phyloP scores from a whole-genome alignment of 441 rosid species.

The Corymbia citriodora region DNA sequence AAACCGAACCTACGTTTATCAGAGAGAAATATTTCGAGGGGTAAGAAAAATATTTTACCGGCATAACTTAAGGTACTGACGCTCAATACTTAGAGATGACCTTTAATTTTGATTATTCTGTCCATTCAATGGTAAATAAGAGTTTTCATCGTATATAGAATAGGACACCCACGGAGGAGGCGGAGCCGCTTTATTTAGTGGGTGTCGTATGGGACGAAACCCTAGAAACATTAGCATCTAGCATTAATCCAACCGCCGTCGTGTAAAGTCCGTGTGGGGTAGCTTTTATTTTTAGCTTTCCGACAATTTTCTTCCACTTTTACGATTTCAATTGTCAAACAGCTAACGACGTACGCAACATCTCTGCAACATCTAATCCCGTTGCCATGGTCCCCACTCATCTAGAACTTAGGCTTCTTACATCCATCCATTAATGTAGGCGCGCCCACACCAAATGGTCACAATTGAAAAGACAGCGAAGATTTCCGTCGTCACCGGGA shows the following conservation, averaged over 20 bases:
- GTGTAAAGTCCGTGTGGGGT: not conserved
- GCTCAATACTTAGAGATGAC: not conserved
- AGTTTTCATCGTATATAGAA: not conserved
- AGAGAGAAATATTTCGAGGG: not conserved
- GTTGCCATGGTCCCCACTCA: not conserved
- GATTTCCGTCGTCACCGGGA: not conserved
- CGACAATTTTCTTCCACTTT: not conserved
- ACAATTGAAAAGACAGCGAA: not conserved
- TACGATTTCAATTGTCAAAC: not conserved
- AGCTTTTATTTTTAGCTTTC: not conserved
- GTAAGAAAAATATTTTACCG: not conserved
- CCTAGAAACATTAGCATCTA: not conserved
- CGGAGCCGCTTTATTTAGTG: not conserved
- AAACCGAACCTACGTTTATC: not conserved
- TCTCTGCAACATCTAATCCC: not conserved
- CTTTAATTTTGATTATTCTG: not conserved
- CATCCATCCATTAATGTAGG: not conserved
- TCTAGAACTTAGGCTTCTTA: not conserved
- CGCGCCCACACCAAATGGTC: not conserved
- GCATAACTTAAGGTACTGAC: not conserved
- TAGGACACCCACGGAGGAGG: not conserved
- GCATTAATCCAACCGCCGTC: not conserved
- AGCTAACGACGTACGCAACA: not conserved
- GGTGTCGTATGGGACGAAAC: not conserved
- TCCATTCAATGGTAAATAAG: not conserved